Evolutionary conservation across 495 filamentous ascomycete genomes (phyloP).

Genomic region (Talaromyces proteolyticus): DNA sequence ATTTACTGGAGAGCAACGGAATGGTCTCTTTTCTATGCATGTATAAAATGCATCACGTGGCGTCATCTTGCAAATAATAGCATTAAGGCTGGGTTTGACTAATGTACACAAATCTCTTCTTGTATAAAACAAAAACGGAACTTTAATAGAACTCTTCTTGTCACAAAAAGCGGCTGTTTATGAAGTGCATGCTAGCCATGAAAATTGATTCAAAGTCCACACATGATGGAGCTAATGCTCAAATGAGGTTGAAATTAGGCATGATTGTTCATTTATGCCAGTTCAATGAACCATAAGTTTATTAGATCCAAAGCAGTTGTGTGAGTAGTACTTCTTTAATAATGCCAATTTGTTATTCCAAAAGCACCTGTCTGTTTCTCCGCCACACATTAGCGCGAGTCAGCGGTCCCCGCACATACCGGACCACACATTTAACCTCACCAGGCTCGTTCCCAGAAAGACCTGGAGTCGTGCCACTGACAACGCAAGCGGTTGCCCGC

Average conservation of each 20-base stretch:
- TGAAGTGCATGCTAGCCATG: no score
- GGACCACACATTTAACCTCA: constrained; percentile 23
- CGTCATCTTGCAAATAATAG: constrained; percentile 1
- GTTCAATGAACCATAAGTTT: no score
- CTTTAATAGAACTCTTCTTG: not conserved
- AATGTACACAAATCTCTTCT: no score
- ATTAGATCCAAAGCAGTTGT: no score
- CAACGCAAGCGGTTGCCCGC: constrained; percentile 13
- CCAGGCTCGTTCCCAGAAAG: constrained; percentile 16
- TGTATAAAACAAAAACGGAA: no score
- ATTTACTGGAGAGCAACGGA: not conserved
- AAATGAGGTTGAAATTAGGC: not conserved
- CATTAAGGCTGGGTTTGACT: not conserved
- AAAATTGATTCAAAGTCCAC: no score
- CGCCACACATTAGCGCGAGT: constrained; percentile 1
- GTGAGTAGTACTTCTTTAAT: no score
- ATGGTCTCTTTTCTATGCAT: not conserved
- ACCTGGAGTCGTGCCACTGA: constrained; percentile 3
- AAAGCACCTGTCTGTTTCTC: not conserved
- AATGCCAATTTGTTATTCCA: no score
- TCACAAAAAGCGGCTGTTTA: no score
- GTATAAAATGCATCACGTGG: constrained; percentile 5
- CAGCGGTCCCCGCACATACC: constrained; percentile 35
- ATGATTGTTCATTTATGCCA: not conserved
- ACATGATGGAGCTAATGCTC: no score